These are phyloP conservation scores for Fusarium globosum DNA, from an alignment of 2,329 filamentous ascomycete genomes.

Conservation along the genomic window DNA sequence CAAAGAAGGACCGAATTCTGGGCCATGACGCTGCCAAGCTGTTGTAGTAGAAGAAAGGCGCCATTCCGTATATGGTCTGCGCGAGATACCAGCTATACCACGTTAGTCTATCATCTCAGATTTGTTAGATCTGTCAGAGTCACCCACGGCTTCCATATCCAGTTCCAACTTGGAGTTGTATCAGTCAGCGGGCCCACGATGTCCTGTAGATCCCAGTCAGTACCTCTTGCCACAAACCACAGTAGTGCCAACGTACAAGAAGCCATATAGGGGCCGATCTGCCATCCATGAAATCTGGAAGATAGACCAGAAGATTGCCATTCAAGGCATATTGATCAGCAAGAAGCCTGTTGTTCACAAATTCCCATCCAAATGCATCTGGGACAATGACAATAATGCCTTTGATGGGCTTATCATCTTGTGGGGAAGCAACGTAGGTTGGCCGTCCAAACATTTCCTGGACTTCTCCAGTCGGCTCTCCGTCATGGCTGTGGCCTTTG, in stretches of 20 bases:
- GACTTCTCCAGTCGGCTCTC: accelerated
- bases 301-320: not conserved
- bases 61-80: not conserved
- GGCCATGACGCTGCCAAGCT: not conserved
- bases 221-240: accelerated
- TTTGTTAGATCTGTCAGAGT: not conserved
- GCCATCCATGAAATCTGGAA: not conserved
- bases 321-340: not conserved
- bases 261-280: accelerated
- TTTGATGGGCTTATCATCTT: accelerated
- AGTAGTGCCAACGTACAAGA: accelerated
- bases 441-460: accelerated
- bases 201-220: not conserved
- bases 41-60: not conserved
- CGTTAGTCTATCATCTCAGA: accelerated
- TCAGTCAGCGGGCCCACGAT: not conserved
- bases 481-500: accelerated
- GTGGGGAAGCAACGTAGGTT: not conserved
- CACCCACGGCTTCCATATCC: not conserved
- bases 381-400: not conserved
- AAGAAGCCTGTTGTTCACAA: not conserved
- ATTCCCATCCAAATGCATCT: not conserved
- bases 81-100: not conserved
- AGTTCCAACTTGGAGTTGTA: not conserved
- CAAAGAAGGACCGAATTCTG: not conserved